A percentile compares a stretch with the other conserved stretches of the same genome.
phyloP scores from a whole-genome alignment of 2,329 filamentous ascomycete species.

The Pseudogymnoascus sp. region DNA sequence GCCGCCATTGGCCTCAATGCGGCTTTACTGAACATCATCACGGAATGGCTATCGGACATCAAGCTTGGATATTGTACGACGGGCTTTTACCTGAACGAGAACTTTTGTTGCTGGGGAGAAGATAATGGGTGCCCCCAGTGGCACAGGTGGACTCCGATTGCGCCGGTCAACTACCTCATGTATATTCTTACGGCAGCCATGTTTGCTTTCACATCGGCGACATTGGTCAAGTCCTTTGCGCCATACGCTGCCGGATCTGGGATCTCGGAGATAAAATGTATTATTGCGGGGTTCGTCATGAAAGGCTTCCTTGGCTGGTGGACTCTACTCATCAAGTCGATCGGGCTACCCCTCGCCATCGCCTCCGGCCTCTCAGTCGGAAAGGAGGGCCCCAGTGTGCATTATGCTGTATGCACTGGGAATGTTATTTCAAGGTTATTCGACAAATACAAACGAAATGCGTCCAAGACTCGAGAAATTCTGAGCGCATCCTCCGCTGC shows the following conservation, averaged over 20 bases:
- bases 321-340: slow-evolving; percentile 89
- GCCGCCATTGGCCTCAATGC: slow-evolving; percentile 90
- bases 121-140: slow-evolving; percentile 83
- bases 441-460: slow-evolving; percentile 82
- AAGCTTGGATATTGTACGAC: slow-evolving; percentile 95
- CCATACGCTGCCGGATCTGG: slow-evolving; percentile 95
- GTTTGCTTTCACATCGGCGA: slow-evolving; percentile 76
- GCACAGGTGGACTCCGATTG: slow-evolving; percentile 78
- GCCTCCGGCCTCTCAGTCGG: slow-evolving; percentile 90
- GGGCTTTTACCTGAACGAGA: slow-evolving; percentile 93
- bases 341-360: slow-evolving; percentile 84
- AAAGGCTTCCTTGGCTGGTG: slow-evolving; percentile 91
- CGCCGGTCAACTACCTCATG: slow-evolving; percentile 71
- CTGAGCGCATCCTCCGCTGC: slow-evolving; percentile 90
- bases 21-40: slow-evolving; percentile 87
- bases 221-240: slow-evolving; percentile 81
- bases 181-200: slow-evolving; percentile 80
- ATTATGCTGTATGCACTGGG: slow-evolving; percentile 95
- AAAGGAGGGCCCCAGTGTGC: slow-evolving; percentile 97
- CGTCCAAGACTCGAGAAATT: slow-evolving; percentile 90
- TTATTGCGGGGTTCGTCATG: slow-evolving; percentile 98
- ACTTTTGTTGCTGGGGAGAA: slow-evolving; percentile 96
- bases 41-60: slow-evolving; percentile 92
- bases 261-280: slow-evolving; percentile 98
- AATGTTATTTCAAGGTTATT: slow-evolving; percentile 94